Percentiles rank a stretch among this genome's conserved stretches.
Conservation (phyloP, 495 filamentous ascomycete genomes). For the Tuber microsphaerosporum region DNA sequence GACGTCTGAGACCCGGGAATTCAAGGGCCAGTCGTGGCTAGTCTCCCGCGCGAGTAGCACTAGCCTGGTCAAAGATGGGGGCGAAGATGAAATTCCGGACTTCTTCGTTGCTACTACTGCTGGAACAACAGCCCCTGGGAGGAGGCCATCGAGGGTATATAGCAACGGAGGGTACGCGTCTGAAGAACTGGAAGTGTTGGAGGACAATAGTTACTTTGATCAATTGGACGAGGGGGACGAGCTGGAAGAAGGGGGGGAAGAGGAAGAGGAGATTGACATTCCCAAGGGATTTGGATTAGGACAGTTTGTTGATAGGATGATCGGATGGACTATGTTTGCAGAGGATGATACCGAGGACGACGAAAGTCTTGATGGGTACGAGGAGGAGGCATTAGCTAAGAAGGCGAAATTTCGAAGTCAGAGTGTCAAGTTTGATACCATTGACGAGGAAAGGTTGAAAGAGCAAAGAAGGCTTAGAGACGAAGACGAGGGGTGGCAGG, state of each 20-base stretch:
- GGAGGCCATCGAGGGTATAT: conserved; percentile 16
- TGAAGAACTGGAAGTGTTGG: conserved; percentile 27
- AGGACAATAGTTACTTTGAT: conserved; percentile 43
- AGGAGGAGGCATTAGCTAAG: conserved; percentile 42
- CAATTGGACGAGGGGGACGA: conserved; percentile 32
- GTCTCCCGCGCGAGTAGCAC: conserved; percentile 65
- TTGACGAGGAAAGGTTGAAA: conserved; percentile 40
- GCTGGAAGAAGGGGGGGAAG: conserved; percentile 36
- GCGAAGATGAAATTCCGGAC: conserved; percentile 40
- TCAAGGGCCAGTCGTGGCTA: conserved; percentile 75
- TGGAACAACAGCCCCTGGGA: conserved; percentile 12
- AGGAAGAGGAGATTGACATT: conserved; percentile 52
- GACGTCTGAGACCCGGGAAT: conserved; percentile 62
- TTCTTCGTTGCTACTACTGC: conserved; percentile 14
- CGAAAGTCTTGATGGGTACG: conserved; percentile 45
- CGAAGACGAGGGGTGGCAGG: conserved; percentile 64
- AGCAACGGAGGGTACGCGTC: conserved; percentile 20
- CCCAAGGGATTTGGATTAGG: conserved; percentile 61
- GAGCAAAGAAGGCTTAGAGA: conserved; percentile 43
- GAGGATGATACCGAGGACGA: conserved; percentile 59
- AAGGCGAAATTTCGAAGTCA: conserved; percentile 37
- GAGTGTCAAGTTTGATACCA: conserved; percentile 46
- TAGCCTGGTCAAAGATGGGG: conserved; percentile 52
- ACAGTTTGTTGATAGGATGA: conserved; percentile 64
- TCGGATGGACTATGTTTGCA: conserved; percentile 71